These are phyloP conservation scores for Perkinsus chesapeaki DNA, from an alignment of 169 alveolate genomes.

Conservation along the genomic window DNA sequence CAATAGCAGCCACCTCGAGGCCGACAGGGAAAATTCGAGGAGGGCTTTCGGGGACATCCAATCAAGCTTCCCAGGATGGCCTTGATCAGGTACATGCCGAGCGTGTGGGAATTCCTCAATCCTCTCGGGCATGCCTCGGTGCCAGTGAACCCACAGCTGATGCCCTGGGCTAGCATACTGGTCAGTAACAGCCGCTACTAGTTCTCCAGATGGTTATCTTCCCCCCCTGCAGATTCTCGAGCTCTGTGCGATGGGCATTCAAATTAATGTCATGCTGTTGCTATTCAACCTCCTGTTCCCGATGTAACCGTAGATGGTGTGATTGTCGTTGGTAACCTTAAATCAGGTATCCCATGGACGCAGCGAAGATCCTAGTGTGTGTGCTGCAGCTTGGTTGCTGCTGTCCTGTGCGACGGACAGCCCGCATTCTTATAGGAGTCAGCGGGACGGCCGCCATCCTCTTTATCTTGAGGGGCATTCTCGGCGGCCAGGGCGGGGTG, in stretches of 20 bases:
- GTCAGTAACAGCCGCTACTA: background rate
- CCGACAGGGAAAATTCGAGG: no score
- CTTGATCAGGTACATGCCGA: background rate
- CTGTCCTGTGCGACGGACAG: background rate
- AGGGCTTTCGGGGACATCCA: no score
- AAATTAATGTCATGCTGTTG: background rate
- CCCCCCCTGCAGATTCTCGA: background rate
- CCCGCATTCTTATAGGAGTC: background rate
- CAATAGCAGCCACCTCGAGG: no score
- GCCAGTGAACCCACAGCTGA: background rate
- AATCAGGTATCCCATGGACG: conserved; percentile 13
- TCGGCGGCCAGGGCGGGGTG: background rate
- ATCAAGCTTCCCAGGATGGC: background rate
- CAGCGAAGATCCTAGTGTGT: conserved; percentile 9
- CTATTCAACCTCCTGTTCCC: conserved; percentile 15
- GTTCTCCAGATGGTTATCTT: background rate
- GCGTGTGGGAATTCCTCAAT: background rate
- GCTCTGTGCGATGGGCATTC: background rate
- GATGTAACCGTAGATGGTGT: background rate
- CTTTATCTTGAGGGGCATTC: background rate
- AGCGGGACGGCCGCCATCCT: background rate
- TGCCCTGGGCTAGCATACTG: background rate
- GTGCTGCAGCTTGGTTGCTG: background rate
- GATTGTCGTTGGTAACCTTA: background rate
- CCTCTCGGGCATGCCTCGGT: background rate